phyloP scores from a whole-genome alignment of 2,329 filamentous ascomycete genomes.

The Aspergillus phoenicis region DNA sequence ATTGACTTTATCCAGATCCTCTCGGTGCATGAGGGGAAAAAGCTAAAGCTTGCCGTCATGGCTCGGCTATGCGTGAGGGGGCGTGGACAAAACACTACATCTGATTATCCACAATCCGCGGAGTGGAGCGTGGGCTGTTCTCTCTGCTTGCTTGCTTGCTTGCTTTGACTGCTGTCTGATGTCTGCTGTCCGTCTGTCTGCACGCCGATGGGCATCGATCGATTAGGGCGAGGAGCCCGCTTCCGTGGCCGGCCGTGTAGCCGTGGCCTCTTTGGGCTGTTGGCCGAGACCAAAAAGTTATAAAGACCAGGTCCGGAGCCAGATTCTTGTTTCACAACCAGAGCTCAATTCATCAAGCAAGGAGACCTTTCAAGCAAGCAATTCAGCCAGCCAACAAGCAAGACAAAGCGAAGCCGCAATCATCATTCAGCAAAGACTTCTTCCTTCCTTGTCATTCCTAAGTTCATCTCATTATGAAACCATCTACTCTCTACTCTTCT shows the following conservation, averaged over 20 bases:
- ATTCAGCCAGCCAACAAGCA: too few relatives aligned
- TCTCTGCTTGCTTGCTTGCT: too few relatives aligned
- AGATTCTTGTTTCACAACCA: background rate
- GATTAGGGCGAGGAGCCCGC: background rate
- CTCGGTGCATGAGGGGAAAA: background rate
- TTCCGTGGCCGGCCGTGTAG: background rate
- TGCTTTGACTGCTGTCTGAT: too few relatives aligned
- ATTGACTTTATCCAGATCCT: background rate
- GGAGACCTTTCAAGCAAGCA: too few relatives aligned
- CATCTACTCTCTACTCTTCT: constrained; percentile 2
- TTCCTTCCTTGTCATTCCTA: background rate
- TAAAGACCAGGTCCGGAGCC: background rate
- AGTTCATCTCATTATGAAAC: constrained; percentile 14
- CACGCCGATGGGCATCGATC: background rate
- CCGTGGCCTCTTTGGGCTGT: background rate
- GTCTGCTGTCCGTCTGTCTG: background rate
- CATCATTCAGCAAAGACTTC: background rate
- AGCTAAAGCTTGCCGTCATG: background rate
- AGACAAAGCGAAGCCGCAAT: too few relatives aligned
- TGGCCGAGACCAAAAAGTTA: background rate
- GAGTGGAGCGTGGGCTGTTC: background rate
- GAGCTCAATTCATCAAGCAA: too few relatives aligned
- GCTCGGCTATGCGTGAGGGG: background rate
- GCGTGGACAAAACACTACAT: background rate
- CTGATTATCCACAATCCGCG: background rate